Evolutionary conservation across 768 basidiomycete genomes (phyloP).

Genomic region (Amanita jacksonii): DNA sequence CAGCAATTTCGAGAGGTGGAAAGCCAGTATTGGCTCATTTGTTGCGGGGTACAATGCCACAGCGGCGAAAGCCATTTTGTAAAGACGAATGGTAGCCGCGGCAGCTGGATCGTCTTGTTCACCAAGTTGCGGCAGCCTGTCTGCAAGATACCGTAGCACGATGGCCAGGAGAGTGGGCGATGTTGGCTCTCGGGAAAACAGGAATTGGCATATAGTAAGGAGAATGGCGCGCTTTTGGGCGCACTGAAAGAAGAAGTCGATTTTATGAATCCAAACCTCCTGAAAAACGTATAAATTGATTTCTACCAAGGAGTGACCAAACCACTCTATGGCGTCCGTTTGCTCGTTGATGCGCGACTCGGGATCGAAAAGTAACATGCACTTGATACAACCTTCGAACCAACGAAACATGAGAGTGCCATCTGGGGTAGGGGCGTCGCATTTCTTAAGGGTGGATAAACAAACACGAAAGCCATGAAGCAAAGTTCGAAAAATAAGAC

Average conservation of each 20-base stretch:
- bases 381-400: conserved; percentile 77
- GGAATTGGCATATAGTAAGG: conserved; percentile 75
- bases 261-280: conserved; percentile 91
- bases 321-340: conserved; percentile 79
- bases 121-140: conserved; percentile 73
- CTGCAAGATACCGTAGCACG: conserved; percentile 78
- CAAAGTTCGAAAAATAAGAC: conserved; percentile 79
- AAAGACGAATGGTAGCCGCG: conserved; percentile 78
- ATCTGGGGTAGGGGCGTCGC: conserved; percentile 70
- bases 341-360: conserved; percentile 51
- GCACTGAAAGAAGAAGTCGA: conserved; percentile 82
- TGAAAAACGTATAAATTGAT: conserved; percentile 90
- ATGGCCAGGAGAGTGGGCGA: conserved; percentile 83
- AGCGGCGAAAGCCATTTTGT: conserved; percentile 92
- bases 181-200: conserved; percentile 70
- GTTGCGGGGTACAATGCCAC: conserved; percentile 60
- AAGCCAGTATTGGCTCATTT: conserved; percentile 91
- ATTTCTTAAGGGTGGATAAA: conserved; percentile 66
- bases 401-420: conserved; percentile 81
- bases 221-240: conserved; percentile 69
- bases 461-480: conserved; percentile 82
- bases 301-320: conserved; percentile 67
- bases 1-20: conserved; percentile 85
- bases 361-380: conserved; percentile 76
- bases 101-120: conserved; percentile 77